phyloP scores from a whole-genome alignment of 768 basidiomycete genomes.

The Suillus decipiens region DNA sequence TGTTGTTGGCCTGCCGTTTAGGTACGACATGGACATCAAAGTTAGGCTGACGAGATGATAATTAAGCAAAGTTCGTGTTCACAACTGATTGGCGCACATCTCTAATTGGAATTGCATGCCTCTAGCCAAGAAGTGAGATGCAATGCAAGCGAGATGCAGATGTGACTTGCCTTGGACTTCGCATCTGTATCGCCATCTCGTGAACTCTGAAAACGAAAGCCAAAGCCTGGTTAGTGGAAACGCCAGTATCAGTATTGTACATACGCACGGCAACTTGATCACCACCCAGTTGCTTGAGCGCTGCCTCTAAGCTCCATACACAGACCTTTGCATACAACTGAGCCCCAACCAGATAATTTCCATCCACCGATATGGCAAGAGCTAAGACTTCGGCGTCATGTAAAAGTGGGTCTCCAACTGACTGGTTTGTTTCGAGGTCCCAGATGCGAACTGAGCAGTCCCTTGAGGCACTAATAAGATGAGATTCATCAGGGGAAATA shows the following conservation, averaged over 20 bases:
- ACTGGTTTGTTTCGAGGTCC: background rate
- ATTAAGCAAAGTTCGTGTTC: background rate
- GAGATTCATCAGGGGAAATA: background rate
- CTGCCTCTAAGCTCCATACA: constrained; percentile 1
- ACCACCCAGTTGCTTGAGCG: background rate
- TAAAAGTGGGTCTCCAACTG: constrained; percentile 1
- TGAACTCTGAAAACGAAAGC: background rate
- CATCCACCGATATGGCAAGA: background rate
- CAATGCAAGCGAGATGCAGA: background rate
- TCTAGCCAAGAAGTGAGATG: background rate
- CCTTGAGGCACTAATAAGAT: constrained; percentile 1
- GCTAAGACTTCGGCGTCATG: background rate
- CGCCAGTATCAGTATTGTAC: background rate
- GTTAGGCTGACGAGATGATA: background rate
- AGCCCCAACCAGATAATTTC: background rate
- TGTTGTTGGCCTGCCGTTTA: background rate
- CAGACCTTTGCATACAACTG: constrained; percentile 2
- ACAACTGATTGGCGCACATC: background rate
- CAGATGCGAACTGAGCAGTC: constrained; percentile 2
- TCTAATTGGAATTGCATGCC: background rate
- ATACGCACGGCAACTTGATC: background rate
- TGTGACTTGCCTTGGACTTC: background rate
- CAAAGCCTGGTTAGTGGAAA: background rate
- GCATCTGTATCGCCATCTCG: background rate
- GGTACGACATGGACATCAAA: background rate